Conservation (phyloP, 306 rosid species). For the Benincasa hispida region DNA sequence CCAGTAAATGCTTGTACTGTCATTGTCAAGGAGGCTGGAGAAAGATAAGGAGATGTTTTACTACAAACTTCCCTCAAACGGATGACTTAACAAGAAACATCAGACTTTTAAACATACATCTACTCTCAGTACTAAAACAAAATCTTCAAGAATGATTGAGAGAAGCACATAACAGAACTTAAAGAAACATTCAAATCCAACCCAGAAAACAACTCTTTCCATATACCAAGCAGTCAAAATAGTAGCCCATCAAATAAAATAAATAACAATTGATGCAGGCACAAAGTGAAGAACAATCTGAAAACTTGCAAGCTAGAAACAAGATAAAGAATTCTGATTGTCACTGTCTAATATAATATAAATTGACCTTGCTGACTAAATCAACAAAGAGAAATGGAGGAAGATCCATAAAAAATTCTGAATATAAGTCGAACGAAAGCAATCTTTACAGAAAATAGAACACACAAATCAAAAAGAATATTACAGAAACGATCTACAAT, state of each 20-base stretch:
- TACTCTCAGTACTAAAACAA: neutral
- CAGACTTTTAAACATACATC: neutral
- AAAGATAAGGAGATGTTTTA: neutral
- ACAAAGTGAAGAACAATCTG: neutral
- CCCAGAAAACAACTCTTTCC: neutral
- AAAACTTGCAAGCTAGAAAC: neutral
- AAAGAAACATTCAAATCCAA: neutral
- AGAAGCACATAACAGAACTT: neutral
- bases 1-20: constrained; percentile 40
- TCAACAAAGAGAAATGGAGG: neutral
- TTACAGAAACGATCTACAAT: neutral
- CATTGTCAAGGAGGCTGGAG: constrained; percentile 8
- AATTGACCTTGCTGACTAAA: neutral
- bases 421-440: neutral
- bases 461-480: neutral
- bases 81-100: neutral
- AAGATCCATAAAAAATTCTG: neutral
- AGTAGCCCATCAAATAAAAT: neutral
- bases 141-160: neutral
- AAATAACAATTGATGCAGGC: neutral
- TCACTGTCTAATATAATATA: neutral
- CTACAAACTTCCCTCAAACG: neutral
- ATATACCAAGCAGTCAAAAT: neutral
- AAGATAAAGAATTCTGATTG: neutral
- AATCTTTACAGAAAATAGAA: neutral